A percentile compares a stretch with the other conserved stretches of the same genome.
phyloP scores from a whole-genome alignment of 805 yeast genomes.

The Candida patagonica region DNA sequence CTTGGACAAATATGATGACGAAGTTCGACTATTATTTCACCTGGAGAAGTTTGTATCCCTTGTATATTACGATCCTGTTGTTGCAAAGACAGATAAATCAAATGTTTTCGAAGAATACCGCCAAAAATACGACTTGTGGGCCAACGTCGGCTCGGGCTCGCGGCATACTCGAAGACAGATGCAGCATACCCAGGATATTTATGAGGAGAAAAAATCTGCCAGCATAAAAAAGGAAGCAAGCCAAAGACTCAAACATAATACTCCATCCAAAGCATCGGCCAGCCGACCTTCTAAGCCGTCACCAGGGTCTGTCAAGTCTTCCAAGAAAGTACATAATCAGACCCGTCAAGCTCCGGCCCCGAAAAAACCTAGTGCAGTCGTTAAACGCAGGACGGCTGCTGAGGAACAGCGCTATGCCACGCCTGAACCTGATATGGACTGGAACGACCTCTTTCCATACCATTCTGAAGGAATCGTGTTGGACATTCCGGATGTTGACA shows the following conservation, averaged over 20 bases:
- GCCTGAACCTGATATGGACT: conserved; percentile 3
- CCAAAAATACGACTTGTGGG: conserved; percentile 32
- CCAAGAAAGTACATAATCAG: not conserved
- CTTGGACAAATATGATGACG: conserved; percentile 27
- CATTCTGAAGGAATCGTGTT: conserved; percentile 1
- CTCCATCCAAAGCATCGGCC: not conserved
- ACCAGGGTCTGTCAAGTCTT: not conserved
- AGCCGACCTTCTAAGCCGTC: not conserved
- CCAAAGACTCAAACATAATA: not conserved
- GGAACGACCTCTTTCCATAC: conserved; percentile 3
- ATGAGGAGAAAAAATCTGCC: conserved; percentile 2
- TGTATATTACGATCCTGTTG: conserved; percentile 29
- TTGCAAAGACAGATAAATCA: conserved; percentile 26
- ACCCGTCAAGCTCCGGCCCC: not conserved
- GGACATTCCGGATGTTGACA: conserved; percentile 6
- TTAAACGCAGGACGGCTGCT: not conserved
- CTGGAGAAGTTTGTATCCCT: conserved; percentile 32
- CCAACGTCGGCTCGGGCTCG: conserved; percentile 21
- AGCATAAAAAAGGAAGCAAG: not conserved
- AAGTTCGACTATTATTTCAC: conserved; percentile 31
- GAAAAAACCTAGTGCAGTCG: not conserved
- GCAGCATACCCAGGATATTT: conserved; percentile 10
- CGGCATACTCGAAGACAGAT: conserved; percentile 23
- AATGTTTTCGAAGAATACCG: conserved; percentile 26
- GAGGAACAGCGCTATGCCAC: not conserved